Conservation (phyloP, 192 early-diverging fungal species). For the Jimgerdemannia lactiflua region DNA sequence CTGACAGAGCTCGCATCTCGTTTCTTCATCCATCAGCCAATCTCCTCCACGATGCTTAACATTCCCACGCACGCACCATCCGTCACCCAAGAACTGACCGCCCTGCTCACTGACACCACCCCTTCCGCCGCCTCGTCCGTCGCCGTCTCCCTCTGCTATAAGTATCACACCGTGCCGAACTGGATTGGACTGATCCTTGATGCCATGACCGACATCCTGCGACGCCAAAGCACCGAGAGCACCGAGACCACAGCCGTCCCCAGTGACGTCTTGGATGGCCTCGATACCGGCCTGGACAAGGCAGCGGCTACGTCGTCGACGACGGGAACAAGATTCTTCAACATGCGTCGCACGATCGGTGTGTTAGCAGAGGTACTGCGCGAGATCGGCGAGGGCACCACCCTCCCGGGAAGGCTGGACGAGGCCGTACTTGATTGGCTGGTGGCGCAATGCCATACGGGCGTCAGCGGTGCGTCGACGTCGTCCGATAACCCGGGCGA, state of each 20-base stretch:
- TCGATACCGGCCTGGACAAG: background rate
- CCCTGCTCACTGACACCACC: background rate
- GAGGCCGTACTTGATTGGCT: slow-evolving; percentile 16
- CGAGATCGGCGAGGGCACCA: slow-evolving; percentile 8
- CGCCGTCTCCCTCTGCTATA: slow-evolving; percentile 10
- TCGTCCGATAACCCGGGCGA: background rate
- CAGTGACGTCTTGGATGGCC: background rate
- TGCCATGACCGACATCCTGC: slow-evolving; percentile 4
- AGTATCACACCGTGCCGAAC: background rate
- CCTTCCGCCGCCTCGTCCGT: slow-evolving; percentile 1
- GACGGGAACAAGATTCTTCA: slow-evolving; percentile 3
- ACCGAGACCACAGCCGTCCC: background rate
- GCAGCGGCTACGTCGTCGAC: background rate
- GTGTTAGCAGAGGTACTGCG: slow-evolving; percentile 23
- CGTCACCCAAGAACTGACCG: background rate
- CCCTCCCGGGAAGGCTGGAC: slow-evolving; percentile 23
- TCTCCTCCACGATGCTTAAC: background rate
- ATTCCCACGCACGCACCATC: slow-evolving; percentile 1
- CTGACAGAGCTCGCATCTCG: background rate
- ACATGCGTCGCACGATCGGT: slow-evolving; percentile 7
- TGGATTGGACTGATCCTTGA: slow-evolving; percentile 11
- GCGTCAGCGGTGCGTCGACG: background rate
- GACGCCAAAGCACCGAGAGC: slow-evolving; percentile 8
- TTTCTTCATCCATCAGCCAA: background rate
- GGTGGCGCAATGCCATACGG: background rate